phyloP scores from a whole-genome alignment of 2,329 filamentous ascomycete species.

The Sarocladium strictum region DNA sequence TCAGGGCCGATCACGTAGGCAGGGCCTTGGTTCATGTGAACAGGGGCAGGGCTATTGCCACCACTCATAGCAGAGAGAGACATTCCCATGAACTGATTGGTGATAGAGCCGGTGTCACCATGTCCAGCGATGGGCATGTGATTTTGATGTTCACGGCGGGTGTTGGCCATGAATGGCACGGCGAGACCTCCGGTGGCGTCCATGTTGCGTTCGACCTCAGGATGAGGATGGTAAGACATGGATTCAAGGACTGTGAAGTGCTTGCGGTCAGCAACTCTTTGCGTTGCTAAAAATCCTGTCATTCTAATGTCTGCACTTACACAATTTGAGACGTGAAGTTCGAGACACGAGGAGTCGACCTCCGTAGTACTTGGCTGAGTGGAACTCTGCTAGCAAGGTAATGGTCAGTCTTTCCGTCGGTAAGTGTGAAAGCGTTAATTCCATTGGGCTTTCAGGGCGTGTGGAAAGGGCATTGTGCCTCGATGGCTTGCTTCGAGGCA shows the following conservation, averaged over 20 bases:
- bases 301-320: too few relatives aligned
- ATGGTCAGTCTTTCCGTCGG: not conserved
- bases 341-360: not conserved
- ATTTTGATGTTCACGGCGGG: constrained; percentile 22
- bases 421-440: too few relatives aligned
- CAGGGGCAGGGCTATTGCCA: constrained; percentile 20
- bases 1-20: constrained; percentile 33
- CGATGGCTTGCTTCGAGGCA: not conserved
- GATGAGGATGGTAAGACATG: constrained; percentile 29
- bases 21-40: constrained; percentile 27
- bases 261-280: not conserved
- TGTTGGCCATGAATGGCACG: constrained; percentile 23
- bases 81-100: constrained; percentile 32
- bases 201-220: constrained; percentile 25
- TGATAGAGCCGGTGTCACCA: constrained; percentile 23
- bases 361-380: not conserved
- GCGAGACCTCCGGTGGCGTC: constrained; percentile 26
- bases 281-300: too few relatives aligned
- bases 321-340: not conserved
- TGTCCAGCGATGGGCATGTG: constrained; percentile 14
- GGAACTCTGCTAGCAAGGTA: not conserved
- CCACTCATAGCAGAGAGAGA: constrained; percentile 30
- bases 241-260: constrained; percentile 11
- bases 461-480: too few relatives aligned
- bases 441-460: too few relatives aligned